Base-by-base conservation (phyloP, 2,329 filamentous ascomycete genomes). In the Aspergillus thermomutatus region DNA sequence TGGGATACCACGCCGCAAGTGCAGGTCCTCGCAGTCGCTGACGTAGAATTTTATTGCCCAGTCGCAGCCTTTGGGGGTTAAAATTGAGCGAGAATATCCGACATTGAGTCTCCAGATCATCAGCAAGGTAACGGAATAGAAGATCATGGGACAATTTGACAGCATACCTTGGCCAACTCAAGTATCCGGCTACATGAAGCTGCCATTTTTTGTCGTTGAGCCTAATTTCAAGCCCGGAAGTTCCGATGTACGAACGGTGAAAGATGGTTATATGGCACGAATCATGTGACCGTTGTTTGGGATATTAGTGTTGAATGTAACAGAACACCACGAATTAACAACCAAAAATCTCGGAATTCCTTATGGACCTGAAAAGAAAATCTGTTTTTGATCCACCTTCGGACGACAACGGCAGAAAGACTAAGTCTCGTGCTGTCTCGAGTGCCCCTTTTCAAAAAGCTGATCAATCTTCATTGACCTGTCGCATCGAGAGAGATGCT, bases 11-110 rank as follows among this genome's bases (percentile, higher is more conserved):
- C 56, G 90, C 83, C 41, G 87, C 89, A 62, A 97, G 78, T 0
- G 89, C 79, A 28, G 92, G 90, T n/a, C 94, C 94, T 69, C 84
- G 86, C 61, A 97, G 81, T 69, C 92, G 87, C 75, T 97, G 90
- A 69, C 92, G 90, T 58, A 99, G 82, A 72, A 99, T 82, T 77
- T 94, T 96, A 79, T 94, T 97, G 69, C 94, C 94, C 65, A 91
- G 85, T 60, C 94, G 90, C 60, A 89, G 75, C 65, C 87, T 81
- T 54, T 91, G 83, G 26, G 94, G 94, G 77, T 99, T 99, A 81
- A 87, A 97, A 53, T 88, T 92, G 51, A 89, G 90, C 69, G 87
- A 88, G 81, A 97, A 99, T 79, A 97, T 85, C 73, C 87, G 86
- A 82, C 91, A 96, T 88, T 92, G 92, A 70, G 85, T 84, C 92